Evolutionary conservation across 2,329 filamentous ascomycete species (phyloP).

Genomic region (Botryotinia narcissicola): DNA sequence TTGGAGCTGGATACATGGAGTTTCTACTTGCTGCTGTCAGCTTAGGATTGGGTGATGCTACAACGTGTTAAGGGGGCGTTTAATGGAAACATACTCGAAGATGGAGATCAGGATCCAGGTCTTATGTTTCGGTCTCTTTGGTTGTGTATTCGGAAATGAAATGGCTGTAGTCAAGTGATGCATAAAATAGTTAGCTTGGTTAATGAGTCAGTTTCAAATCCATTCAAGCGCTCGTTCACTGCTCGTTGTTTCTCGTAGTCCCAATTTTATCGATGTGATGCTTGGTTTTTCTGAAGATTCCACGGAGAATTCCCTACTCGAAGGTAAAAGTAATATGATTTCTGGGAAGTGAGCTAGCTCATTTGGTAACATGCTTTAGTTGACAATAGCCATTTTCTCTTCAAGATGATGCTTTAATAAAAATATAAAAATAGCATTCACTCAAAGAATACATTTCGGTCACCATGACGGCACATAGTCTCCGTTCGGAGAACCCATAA

Average conservation of each 20-base stretch:
- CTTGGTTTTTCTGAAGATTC: not conserved
- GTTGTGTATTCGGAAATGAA: not conserved
- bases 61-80: slow-evolving; percentile 22
- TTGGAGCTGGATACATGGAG: slow-evolving; percentile 49
- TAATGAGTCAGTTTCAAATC: not conserved
- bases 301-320: not conserved
- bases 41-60: slow-evolving; percentile 1
- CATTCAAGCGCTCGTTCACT: not conserved
- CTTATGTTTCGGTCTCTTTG: not conserved
- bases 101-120: not conserved
- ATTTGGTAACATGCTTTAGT: not conserved
- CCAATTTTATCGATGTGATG: not conserved
- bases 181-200: not conserved
- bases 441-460: not conserved
- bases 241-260: not conserved
- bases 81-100: not conserved
- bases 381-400: not conserved
- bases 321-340: not conserved
- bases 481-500: not conserved
- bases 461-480: not conserved
- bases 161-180: not conserved
- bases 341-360: not conserved
- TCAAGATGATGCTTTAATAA: not conserved
- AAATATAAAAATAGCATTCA: not conserved
- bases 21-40: slow-evolving; percentile 36